Evolutionary conservation across 345 rosid genomes (phyloP), one percentile per base, ranked within the genome.

Genomic region (Orychophragmus violaceus): DNA sequence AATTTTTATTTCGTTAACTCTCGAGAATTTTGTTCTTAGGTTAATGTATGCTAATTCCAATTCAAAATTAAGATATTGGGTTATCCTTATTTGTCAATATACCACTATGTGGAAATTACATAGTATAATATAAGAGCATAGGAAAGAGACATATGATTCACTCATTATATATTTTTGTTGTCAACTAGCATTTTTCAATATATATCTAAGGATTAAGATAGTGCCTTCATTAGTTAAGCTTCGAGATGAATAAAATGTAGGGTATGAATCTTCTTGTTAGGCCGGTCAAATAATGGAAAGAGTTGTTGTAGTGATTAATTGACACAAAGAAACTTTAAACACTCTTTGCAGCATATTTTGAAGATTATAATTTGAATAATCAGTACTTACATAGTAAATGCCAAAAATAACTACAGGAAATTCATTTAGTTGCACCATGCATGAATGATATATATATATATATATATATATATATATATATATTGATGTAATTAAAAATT

Each of bases 271-370:
- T 67, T 32, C 24, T 24, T 49, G 59, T 36, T 36, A 16, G 29
- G n/a, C n/a, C n/a, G 14, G 65, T 59, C 73, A 36, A 59, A n/a
- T 4, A 50, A 18, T 50, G 51, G 23, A 27, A 59, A 59, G 35
- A 8, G 59, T 69, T 25, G 59, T 59, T 69, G 49, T 49, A 25
- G 52, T 69, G 66, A n/a, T 52, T 69, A 27, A 59, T 59, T 69
- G 27, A 17, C 9, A 45, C 27, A 11, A 17, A 46, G 19, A 57
- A 23, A 5, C 1, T 32, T n/a, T n/a, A n/a, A n/a, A n/a, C n/a
- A n/a, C n/a, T n/a, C n/a, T 68, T 46, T 45, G 72, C 72, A 57
- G 57, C 57, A 44, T 46, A 68, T 68, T 16, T 68, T 57, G 64
- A 68, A 68, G 36, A 46, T 57, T 10, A 44, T 24, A 1, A 23